Percentiles rank a stretch among this genome's conserved stretches.
Evolutionary conservation across 2,329 filamentous ascomycete genomes (phyloP).

Genomic region (Pyrenophora graminea): DNA sequence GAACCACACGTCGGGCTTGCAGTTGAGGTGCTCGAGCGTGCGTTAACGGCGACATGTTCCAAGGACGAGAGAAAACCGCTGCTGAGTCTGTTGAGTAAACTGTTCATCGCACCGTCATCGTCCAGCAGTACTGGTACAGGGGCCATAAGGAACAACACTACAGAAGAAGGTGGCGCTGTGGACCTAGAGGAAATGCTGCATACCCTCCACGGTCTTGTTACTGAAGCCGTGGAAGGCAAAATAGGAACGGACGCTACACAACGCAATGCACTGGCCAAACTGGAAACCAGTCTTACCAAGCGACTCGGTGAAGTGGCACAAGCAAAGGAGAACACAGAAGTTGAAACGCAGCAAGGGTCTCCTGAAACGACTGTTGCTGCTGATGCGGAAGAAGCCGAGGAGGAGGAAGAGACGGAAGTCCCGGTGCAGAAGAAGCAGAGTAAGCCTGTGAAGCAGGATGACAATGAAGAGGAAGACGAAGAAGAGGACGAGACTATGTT

Average conservation of each 20-base stretch:
- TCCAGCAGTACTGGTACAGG: not conserved
- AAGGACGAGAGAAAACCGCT: constrained; percentile 81
- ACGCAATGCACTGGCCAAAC: constrained; percentile 59
- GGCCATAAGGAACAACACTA: constrained; percentile 28
- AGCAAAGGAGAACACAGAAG: constrained; percentile 15
- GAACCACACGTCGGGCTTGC: constrained; percentile 83
- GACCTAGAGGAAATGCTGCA: constrained; percentile 28
- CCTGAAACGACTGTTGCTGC: constrained; percentile 24
- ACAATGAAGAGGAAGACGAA: constrained; percentile 30
- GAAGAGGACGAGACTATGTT: constrained; percentile 43
- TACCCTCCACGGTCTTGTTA: constrained; percentile 52
- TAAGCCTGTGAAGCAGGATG: constrained; percentile 11
- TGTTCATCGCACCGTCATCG: constrained; percentile 70
- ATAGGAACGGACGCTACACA: constrained; percentile 58
- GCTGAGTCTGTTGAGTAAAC: constrained; percentile 72
- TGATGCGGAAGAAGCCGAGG: constrained; percentile 14
- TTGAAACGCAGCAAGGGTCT: constrained; percentile 10
- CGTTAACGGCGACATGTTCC: constrained; percentile 65
- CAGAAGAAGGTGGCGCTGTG: constrained; percentile 18
- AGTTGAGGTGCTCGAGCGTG: constrained; percentile 73
- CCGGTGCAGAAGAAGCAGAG: constrained; percentile 16
- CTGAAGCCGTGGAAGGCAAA: constrained; percentile 54
- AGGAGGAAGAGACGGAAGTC: constrained; percentile 21
- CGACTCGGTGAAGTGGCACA: constrained; percentile 50
- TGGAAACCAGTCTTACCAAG: constrained; percentile 57